These are phyloP conservation scores for Pythium scleroteichum DNA, from an alignment of 352 stramenopile species.

Conservation along the genomic window DNA sequence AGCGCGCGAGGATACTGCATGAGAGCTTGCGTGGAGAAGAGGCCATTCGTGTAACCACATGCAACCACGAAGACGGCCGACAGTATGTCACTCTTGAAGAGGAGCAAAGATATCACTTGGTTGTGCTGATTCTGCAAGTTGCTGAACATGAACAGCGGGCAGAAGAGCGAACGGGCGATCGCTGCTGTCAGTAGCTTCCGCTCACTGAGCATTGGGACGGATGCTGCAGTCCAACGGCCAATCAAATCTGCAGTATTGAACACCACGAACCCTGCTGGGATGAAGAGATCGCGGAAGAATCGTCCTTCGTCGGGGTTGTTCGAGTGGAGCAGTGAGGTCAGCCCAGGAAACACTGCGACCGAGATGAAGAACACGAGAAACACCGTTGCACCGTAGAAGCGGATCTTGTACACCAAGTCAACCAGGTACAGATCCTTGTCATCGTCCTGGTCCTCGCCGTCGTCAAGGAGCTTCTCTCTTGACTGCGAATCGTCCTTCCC, in stretches of 20 bases:
- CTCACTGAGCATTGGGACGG: constrained; percentile 34
- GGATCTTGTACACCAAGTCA: constrained; percentile 39
- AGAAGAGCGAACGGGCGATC: constrained; percentile 49
- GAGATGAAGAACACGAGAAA: constrained; percentile 83
- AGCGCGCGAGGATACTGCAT: constrained; percentile 77
- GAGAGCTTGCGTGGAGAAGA: constrained; percentile 68
- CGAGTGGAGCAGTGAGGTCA: constrained; percentile 74
- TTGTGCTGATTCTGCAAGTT: constrained; percentile 73
- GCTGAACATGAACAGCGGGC: constrained; percentile 75
- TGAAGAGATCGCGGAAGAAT: constrained; percentile 71
- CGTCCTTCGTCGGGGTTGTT: constrained; percentile 40
- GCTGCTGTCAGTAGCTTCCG: constrained; percentile 40
- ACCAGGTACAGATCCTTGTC: constrained; percentile 30
- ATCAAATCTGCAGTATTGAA: constrained; percentile 80
- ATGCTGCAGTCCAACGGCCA: constrained; percentile 48
- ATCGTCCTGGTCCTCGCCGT: constrained; percentile 11
- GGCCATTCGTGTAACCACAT: constrained; percentile 71
- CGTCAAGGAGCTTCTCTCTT: constrained; percentile 19
- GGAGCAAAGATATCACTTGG: constrained; percentile 62
- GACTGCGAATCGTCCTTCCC: constrained; percentile 5
- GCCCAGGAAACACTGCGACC: constrained; percentile 69
- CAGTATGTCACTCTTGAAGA: constrained; percentile 75
- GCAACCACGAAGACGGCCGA: constrained; percentile 54
- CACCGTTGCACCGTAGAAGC: constrained; percentile 54
- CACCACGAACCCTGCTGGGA: constrained; percentile 73